A percentile compares a stretch with the other conserved stretches of the same genome.
Evolutionary conservation across 768 basidiomycete genomes (phyloP).

Genomic region (Pleurotus djamor): DNA sequence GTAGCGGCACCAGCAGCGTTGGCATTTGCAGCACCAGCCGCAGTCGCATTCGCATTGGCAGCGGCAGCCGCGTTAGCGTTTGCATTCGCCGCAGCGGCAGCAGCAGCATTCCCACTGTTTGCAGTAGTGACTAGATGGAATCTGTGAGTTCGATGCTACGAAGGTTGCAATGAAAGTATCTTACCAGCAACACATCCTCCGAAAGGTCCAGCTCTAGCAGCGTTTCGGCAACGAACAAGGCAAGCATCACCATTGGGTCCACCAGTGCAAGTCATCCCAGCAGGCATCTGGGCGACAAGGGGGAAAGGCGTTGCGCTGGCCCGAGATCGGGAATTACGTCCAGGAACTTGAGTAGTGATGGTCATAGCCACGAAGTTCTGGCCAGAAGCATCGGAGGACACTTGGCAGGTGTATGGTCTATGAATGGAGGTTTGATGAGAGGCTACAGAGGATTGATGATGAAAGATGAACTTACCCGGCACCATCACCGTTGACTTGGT

Average conservation of each 20-base stretch:
- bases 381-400: neutral
- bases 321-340: neutral
- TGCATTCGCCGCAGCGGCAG: neutral
- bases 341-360: slow-evolving; percentile 2
- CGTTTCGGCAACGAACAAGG: slow-evolving; percentile 5
- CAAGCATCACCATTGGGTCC: slow-evolving; percentile 6
- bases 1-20: neutral
- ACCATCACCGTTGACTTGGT: slow-evolving; percentile 1
- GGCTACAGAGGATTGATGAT: too few relatives aligned
- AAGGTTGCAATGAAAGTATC: neutral
- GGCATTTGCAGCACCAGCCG: neutral
- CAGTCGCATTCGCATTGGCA: neutral
- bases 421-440: neutral
- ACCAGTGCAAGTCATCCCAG: slow-evolving; percentile 6
- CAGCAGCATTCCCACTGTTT: slow-evolving; percentile 1
- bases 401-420: slow-evolving; percentile 1
- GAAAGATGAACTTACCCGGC: neutral
- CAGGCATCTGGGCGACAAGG: slow-evolving; percentile 6
- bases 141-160: neutral
- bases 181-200: slow-evolving; percentile 6
- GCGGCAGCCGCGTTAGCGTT: neutral
- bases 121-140: neutral
- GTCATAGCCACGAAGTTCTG: neutral
- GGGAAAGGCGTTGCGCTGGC: slow-evolving; percentile 3
- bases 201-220: slow-evolving; percentile 6